A percentile compares a stretch with the other conserved stretches of the same genome.
Evolutionary conservation across 225 moss, liverwort and hornwort species (phyloP).

Genomic region (Sphagnum tenellum): DNA sequence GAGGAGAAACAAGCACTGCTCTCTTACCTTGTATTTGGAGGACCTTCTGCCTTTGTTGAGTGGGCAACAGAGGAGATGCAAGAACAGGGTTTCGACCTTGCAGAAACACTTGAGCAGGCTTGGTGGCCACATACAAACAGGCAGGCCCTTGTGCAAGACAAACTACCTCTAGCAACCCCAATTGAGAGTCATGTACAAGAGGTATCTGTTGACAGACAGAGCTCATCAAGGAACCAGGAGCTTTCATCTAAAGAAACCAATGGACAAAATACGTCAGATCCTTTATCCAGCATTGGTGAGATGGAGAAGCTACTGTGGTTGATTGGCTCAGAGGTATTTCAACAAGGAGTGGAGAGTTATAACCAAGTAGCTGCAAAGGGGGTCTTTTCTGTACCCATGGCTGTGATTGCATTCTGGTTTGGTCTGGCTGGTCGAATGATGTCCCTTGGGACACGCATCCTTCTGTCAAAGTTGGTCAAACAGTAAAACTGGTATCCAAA

Average conservation of each 20-base stretch:
- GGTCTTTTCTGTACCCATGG: slow-evolving; percentile 9
- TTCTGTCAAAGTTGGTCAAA: slow-evolving; percentile 8
- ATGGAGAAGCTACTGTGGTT: slow-evolving; percentile 9
- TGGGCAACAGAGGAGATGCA: slow-evolving; percentile 23
- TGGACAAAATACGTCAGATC: too few species aligned
- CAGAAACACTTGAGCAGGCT: slow-evolving; percentile 16
- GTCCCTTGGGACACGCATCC: slow-evolving; percentile 16
- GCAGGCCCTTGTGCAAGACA: slow-evolving; percentile 1
- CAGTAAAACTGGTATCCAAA: too few species aligned
- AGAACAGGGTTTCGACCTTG: slow-evolving; percentile 9
- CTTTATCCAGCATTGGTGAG: background rate
- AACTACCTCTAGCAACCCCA: background rate
- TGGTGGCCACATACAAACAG: slow-evolving; percentile 12
- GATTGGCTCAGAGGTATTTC: slow-evolving; percentile 15
- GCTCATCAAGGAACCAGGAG: background rate
- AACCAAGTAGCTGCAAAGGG: slow-evolving; percentile 9
- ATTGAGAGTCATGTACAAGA: too few species aligned
- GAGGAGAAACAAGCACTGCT: slow-evolving; percentile 15
- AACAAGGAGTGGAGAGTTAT: slow-evolving; percentile 29
- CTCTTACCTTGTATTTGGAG: slow-evolving; percentile 22
- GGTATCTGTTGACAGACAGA: too few species aligned
- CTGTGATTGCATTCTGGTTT: slow-evolving; percentile 30
- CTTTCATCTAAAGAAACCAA: background rate
- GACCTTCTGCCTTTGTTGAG: slow-evolving; percentile 12
- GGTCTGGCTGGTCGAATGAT: slow-evolving; percentile 34